Evolutionary conservation across 1,139 yeast genomes (phyloP).

Genomic region (Candida sanyaensis): DNA sequence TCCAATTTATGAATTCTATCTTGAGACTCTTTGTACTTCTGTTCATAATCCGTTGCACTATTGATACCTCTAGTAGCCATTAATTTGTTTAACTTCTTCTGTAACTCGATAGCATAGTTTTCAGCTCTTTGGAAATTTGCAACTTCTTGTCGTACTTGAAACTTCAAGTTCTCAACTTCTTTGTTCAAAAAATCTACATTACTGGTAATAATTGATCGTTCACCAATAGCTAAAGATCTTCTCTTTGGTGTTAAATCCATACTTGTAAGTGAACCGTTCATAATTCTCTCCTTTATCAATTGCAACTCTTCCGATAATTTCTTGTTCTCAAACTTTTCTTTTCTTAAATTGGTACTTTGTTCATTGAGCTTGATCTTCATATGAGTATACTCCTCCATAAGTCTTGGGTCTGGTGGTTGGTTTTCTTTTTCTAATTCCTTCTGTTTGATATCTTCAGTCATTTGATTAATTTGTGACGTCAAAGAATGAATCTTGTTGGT

Average conservation of each 20-base stretch:
- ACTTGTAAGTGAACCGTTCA: slow-evolving; percentile 22
- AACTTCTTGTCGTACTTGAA: slow-evolving; percentile 43
- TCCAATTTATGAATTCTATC: slow-evolving; percentile 37
- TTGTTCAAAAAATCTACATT: slow-evolving; percentile 25
- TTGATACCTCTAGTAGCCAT: slow-evolving; percentile 44
- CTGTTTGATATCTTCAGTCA: slow-evolving; percentile 20
- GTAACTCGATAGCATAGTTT: slow-evolving; percentile 47
- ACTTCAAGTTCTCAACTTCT: slow-evolving; percentile 39
- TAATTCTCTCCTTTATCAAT: slow-evolving; percentile 49
- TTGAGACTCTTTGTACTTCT: slow-evolving; percentile 40
- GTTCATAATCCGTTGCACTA: slow-evolving; percentile 35
- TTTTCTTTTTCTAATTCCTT: slow-evolving; percentile 38
- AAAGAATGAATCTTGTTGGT: slow-evolving; percentile 27
- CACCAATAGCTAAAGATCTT: slow-evolving; percentile 39
- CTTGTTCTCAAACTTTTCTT: slow-evolving; percentile 55
- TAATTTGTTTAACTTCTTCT: slow-evolving; percentile 45
- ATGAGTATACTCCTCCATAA: slow-evolving; percentile 49
- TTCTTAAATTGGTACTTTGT: slow-evolving; percentile 49
- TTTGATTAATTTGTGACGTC: slow-evolving; percentile 22
- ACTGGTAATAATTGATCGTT: slow-evolving; percentile 22
- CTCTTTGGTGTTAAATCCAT: slow-evolving; percentile 26
- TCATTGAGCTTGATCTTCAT: slow-evolving; percentile 57
- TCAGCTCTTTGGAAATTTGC: slow-evolving; percentile 47
- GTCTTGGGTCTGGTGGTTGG: slow-evolving; percentile 35
- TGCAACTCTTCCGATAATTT: slow-evolving; percentile 59